A percentile compares a stretch with the other conserved stretches of the same genome.
Conservation (phyloP, 169 alveolate genomes). For the Perkinsus chesapeaki region DNA sequence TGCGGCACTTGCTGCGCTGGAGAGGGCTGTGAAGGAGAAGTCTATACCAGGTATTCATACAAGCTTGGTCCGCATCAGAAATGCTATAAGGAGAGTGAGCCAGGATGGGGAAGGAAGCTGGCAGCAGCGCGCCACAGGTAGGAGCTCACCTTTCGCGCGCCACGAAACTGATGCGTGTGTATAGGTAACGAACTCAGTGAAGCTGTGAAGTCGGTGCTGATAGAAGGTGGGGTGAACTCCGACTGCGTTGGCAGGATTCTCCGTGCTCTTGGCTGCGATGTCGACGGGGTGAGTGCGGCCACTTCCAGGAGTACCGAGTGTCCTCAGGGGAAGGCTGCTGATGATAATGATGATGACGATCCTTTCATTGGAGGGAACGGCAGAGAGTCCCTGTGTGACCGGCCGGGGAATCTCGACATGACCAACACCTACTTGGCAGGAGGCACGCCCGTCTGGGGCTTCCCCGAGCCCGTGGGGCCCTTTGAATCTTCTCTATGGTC, state of each 20-base stretch:
- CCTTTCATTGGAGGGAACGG: neutral
- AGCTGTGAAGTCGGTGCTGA: neutral
- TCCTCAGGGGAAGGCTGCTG: neutral
- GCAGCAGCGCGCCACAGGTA: no score
- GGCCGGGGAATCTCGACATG: neutral
- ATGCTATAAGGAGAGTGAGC: neutral
- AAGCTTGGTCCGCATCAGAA: neutral
- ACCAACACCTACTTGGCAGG: neutral
- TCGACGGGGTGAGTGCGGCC: neutral
- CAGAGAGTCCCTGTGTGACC: neutral
- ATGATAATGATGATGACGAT: neutral
- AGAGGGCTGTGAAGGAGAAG: neutral
- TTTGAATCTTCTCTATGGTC: no score
- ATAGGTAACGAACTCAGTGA: neutral
- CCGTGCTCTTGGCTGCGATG: neutral
- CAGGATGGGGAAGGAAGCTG: no score
- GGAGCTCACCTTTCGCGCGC: no score
- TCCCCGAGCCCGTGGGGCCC: neutral
- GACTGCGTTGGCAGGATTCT: neutral
- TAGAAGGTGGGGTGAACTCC: neutral
- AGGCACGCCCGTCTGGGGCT: neutral
- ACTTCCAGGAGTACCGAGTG: no score
- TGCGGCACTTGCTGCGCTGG: neutral
- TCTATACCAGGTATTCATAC: neutral
- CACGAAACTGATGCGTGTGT: no score